Evolutionary conservation across 768 basidiomycete genomes (phyloP).

Genomic region (Tubosaeta sp.): DNA sequence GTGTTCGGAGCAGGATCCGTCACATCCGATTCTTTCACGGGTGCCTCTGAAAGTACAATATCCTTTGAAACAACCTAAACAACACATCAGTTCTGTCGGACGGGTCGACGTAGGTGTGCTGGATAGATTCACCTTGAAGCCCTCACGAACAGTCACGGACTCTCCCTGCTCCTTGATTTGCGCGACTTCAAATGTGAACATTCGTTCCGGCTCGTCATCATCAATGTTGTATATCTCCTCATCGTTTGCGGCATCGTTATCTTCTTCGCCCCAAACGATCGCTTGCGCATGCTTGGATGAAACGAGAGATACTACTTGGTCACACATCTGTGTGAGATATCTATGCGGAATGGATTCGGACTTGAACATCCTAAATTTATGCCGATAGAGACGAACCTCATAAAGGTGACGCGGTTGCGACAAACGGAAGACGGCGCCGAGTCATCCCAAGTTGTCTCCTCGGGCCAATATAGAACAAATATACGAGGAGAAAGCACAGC

Average conservation of each 20-base stretch:
- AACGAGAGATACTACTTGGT: constrained; percentile 38
- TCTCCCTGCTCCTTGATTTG: constrained; percentile 57
- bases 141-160: constrained; percentile 37
- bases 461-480: constrained; percentile 60
- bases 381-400: constrained; percentile 39
- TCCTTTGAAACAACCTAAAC: constrained; percentile 10
- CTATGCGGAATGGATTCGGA: constrained; percentile 23
- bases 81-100: neutral
- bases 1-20: neutral
- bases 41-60: constrained; percentile 11
- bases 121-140: constrained; percentile 39
- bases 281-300: constrained; percentile 35
- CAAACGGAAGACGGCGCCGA: constrained; percentile 39
- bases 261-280: constrained; percentile 42
- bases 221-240: constrained; percentile 29
- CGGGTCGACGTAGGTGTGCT: accelerated
- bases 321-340: constrained; percentile 56
- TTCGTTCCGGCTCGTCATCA: constrained; percentile 41
- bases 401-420: constrained; percentile 56
- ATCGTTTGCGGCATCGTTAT: constrained; percentile 18
- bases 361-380: neutral
- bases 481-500: constrained; percentile 18
- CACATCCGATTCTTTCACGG: constrained; percentile 2
- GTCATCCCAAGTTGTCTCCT: constrained; percentile 56
- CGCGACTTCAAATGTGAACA: constrained; percentile 50